A percentile compares a stretch with the other conserved stretches of the same genome.
Conservation (phyloP, 2,329 filamentous ascomycete species). For the Samsoniella hepiali region DNA sequence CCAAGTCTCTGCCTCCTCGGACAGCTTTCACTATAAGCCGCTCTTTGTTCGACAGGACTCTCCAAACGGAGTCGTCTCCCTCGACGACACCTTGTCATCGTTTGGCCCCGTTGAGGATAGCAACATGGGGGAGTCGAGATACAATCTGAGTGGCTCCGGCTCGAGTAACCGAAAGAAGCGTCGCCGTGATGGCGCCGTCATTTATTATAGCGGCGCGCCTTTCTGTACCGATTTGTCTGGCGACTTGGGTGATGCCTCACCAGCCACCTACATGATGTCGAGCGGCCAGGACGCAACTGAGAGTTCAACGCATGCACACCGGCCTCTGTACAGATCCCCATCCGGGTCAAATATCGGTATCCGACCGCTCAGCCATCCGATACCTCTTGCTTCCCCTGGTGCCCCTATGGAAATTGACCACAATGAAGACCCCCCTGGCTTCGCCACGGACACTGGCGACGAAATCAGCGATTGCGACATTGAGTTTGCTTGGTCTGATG, state of each 20-base stretch:
- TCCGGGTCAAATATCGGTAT: slow-evolving; percentile 52
- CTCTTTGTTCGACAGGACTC: slow-evolving; percentile 53
- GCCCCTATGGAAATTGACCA: slow-evolving; percentile 30
- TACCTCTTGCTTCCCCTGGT: slow-evolving; percentile 25
- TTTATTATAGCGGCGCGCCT: slow-evolving; percentile 75
- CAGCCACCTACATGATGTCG: slow-evolving; percentile 48
- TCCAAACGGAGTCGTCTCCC: slow-evolving; percentile 45
- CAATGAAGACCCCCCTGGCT: slow-evolving; percentile 25
- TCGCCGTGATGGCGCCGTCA: slow-evolving; percentile 68
- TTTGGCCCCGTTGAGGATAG: slow-evolving; percentile 47
- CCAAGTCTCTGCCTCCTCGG: slow-evolving; percentile 37
- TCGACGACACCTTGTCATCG: slow-evolving; percentile 49
- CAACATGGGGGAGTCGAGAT: slow-evolving; percentile 45
- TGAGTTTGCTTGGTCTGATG: slow-evolving; percentile 46
- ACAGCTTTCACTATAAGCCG: slow-evolving; percentile 62
- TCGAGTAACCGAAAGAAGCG: slow-evolving; percentile 50
- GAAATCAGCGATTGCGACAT: slow-evolving; percentile 40
- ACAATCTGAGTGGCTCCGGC: slow-evolving; percentile 47
- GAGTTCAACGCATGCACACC: slow-evolving; percentile 22
- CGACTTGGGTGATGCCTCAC: slow-evolving; percentile 52
- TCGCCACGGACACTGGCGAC: slow-evolving; percentile 34
- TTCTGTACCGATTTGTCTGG: slow-evolving; percentile 80
- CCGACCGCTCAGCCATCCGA: slow-evolving; percentile 44
- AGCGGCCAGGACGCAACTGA: slow-evolving; percentile 36
- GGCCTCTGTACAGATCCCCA: slow-evolving; percentile 37